Evolutionary conservation across 2,329 filamentous ascomycete genomes (phyloP).

Genomic region (Magnaporthiopsis incrustans): DNA sequence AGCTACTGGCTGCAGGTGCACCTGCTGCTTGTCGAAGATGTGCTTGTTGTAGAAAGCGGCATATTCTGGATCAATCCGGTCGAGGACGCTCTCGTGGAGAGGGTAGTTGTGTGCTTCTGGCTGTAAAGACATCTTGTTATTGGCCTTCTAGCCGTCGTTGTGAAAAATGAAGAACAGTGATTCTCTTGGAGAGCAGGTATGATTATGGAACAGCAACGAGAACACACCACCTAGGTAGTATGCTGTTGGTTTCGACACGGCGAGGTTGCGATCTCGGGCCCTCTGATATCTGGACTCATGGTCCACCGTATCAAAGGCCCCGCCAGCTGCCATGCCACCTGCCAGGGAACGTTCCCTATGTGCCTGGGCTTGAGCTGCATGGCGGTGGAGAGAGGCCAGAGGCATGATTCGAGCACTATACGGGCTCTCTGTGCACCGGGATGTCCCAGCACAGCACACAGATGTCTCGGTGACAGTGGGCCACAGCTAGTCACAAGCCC

Average conservation of each 20-base stretch:
- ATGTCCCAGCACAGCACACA: not conserved
- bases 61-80: constrained; percentile 41
- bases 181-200: not conserved
- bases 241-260: not conserved
- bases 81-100: constrained; percentile 36
- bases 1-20: constrained; percentile 44
- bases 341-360: not conserved
- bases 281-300: not conserved
- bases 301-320: not conserved
- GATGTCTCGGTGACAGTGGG: not conserved
- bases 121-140: not conserved
- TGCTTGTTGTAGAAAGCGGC: constrained; percentile 44
- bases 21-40: constrained; percentile 41
- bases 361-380: not conserved
- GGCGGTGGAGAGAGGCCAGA: not conserved
- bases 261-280: not conserved
- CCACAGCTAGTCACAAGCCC: not conserved
- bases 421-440: not conserved
- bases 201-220: not conserved
- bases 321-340: not conserved
- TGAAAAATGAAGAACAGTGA: too few relatives aligned
- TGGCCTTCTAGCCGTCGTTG: not conserved
- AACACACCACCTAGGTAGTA: not conserved
- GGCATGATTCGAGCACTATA: not conserved
- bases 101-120: constrained; percentile 26